These are phyloP conservation scores for Podospora comata DNA, from an alignment of 495 filamentous ascomycete genomes.

Conservation along the genomic window DNA sequence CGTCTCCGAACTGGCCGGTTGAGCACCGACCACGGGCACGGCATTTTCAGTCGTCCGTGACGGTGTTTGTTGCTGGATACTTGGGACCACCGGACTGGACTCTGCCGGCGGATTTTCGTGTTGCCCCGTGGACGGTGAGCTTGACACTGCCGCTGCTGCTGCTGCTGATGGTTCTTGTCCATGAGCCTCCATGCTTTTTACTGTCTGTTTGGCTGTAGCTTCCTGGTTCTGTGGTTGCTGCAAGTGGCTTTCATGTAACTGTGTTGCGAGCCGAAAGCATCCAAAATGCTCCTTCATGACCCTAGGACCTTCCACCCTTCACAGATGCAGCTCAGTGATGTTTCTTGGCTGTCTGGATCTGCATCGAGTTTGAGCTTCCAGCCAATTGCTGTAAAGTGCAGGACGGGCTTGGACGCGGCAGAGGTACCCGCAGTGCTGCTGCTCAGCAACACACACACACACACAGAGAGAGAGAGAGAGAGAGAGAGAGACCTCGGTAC, in stretches of 20 bases:
- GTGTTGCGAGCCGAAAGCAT: background rate
- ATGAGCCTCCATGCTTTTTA: background rate
- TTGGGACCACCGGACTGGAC: slow-evolving; percentile 16
- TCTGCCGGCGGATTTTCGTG: slow-evolving; percentile 10
- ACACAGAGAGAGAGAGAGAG: too few relatives aligned
- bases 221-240: background rate
- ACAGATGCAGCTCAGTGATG: background rate
- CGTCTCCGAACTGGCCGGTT: slow-evolving; percentile 15
- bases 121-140: background rate
- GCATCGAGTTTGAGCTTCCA: background rate
- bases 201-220: background rate
- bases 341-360: slow-evolving; percentile 1
- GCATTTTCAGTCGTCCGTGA: slow-evolving; percentile 10
- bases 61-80: slow-evolving; percentile 12
- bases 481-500: background rate
- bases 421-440: background rate
- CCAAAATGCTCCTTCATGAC: background rate
- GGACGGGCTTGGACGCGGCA: slow-evolving; percentile 2
- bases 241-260: background rate
- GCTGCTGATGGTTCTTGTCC: background rate
- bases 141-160: slow-evolving; percentile 5
- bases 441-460: background rate
- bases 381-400: background rate
- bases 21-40: background rate
- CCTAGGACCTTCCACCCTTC: background rate